Conservation (phyloP, 169 alveolate genomes). For the Fabrea salina region DNA sequence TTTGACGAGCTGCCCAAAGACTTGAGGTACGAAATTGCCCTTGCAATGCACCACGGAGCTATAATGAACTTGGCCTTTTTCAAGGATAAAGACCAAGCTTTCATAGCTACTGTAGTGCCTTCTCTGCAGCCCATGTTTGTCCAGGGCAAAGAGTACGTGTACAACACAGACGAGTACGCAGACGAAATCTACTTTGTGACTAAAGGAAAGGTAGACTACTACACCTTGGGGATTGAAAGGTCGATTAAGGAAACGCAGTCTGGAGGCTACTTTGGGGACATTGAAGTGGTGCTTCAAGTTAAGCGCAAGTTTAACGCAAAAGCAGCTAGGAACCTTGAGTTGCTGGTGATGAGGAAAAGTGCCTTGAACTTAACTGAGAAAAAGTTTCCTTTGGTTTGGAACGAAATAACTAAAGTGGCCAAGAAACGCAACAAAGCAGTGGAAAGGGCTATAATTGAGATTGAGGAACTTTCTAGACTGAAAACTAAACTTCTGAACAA, state of each 20-base stretch:
- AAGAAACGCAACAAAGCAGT: constrained; percentile 37
- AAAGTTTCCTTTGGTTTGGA: constrained; percentile 48
- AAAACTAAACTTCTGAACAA: too few relatives aligned
- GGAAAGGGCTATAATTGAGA: too few relatives aligned
- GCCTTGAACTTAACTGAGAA: too few relatives aligned
- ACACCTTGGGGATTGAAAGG: too few relatives aligned
- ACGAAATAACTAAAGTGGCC: constrained; percentile 39
- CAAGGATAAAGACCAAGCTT: constrained; percentile 47
- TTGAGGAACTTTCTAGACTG: too few relatives aligned
- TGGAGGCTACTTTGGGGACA: constrained; percentile 25
- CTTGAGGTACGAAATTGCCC: constrained; percentile 54
- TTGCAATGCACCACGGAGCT: constrained; percentile 51
- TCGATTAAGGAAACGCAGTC: too few relatives aligned
- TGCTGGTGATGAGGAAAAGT: constrained; percentile 25
- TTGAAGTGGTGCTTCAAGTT: constrained; percentile 12
- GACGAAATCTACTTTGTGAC: constrained; percentile 64
- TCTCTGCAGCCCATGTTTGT: constrained; percentile 48
- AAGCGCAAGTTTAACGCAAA: background rate
- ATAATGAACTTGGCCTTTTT: constrained; percentile 53
- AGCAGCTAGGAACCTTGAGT: background rate
- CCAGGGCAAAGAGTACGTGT: constrained; percentile 47
- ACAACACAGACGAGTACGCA: constrained; percentile 59
- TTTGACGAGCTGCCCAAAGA: constrained; percentile 61
- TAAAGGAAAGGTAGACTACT: constrained; percentile 65
- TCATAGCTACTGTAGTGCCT: constrained; percentile 55